These are phyloP conservation scores for Myriosclerotinia duriaeana DNA, from an alignment of 2,329 filamentous ascomycete species.

Conservation along the genomic window DNA sequence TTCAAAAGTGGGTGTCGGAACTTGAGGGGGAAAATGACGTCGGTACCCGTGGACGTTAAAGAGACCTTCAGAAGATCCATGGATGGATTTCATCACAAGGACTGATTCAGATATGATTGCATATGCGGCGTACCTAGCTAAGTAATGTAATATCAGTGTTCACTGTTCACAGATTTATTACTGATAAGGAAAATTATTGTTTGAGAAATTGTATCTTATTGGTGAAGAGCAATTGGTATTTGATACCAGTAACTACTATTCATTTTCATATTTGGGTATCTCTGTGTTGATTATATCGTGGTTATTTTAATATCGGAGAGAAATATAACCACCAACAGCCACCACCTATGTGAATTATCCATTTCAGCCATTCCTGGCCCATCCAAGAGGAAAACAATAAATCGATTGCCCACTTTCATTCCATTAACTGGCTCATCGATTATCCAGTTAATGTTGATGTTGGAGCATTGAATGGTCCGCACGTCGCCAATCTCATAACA, in stretches of 20 bases:
- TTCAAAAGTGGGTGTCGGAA: slow-evolving; percentile 2
- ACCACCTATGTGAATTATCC: neutral
- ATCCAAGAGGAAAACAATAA: neutral
- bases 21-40: slow-evolving; percentile 12
- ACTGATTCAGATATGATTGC: slow-evolving; percentile 14
- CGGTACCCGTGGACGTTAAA: neutral
- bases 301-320: slow-evolving; percentile 1
- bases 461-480: neutral
- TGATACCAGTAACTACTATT: slow-evolving; percentile 2
- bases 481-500: neutral
- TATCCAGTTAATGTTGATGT: neutral
- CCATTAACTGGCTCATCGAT: neutral
- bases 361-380: neutral
- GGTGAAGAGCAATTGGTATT: neutral
- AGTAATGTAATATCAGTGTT: too few species aligned
- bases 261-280: slow-evolving; percentile 6
- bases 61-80: neutral
- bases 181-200: slow-evolving; percentile 5
- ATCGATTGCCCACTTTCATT: neutral
- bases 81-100: slow-evolving; percentile 8
- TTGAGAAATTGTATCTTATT: slow-evolving; percentile 13
- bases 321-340: slow-evolving; percentile 4
- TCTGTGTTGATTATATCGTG: neutral
- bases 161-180: slow-evolving; percentile 7
- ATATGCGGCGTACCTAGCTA: neutral